These are phyloP conservation scores for Aspergillus pseudonomiae DNA, from an alignment of 2,329 filamentous ascomycete species.

Conservation along the genomic window DNA sequence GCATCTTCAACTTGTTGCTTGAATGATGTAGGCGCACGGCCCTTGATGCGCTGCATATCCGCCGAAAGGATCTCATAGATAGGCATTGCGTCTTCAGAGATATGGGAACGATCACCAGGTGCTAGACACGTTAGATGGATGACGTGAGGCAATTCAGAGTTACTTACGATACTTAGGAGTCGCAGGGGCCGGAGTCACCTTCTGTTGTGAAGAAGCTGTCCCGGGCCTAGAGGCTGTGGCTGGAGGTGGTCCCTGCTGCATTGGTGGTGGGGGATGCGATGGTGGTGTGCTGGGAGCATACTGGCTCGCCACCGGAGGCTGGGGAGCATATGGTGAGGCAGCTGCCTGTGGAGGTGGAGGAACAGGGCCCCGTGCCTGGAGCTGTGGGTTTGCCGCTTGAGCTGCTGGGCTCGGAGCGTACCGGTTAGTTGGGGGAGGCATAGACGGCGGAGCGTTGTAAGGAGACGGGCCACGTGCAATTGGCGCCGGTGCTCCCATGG, in stretches of 20 bases:
- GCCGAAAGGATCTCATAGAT: constrained; percentile 78
- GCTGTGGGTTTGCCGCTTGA: constrained; percentile 53
- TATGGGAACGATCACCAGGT: constrained; percentile 85
- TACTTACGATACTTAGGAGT: constrained; percentile 70
- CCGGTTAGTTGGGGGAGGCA: constrained; percentile 70
- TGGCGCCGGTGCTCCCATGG: constrained; percentile 53
- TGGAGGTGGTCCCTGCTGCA: constrained; percentile 38
- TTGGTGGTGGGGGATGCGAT: constrained; percentile 34
- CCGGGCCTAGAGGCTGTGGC: constrained; percentile 49
- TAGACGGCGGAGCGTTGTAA: constrained; percentile 77
- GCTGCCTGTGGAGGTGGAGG: constrained; percentile 50
- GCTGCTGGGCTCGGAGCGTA: constrained; percentile 71
- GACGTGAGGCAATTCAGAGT: neutral
- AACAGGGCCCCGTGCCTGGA: constrained; percentile 51
- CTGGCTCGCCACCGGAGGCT: constrained; percentile 43
- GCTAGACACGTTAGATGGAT: constrained; percentile 37
- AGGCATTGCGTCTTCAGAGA: constrained; percentile 73
- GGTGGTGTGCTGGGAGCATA: constrained; percentile 54
- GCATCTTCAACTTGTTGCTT: constrained; percentile 89
- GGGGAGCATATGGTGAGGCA: constrained; percentile 62
- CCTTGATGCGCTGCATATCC: constrained; percentile 87
- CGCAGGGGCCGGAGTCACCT: constrained; percentile 44
- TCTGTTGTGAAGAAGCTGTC: constrained; percentile 54
- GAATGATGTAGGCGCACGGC: constrained; percentile 83
- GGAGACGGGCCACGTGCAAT: constrained; percentile 77